Evolutionary conservation across 768 basidiomycete species (phyloP), one percentile per base, ranked within the genome.

Genomic region (Hericium coralloides): DNA sequence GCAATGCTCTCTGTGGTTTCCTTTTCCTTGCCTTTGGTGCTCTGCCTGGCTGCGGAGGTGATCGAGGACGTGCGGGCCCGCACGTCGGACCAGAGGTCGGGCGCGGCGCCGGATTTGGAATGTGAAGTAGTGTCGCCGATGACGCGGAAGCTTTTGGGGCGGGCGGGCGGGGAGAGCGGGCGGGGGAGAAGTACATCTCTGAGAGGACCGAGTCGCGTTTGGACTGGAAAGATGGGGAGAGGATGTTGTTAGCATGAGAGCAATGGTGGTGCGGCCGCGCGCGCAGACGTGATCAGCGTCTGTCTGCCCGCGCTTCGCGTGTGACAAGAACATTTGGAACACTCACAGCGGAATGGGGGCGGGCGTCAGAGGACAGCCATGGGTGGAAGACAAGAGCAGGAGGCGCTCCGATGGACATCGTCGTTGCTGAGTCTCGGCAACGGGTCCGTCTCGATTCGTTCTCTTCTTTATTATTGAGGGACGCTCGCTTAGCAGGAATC

Each of bases 11-110:
- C 61, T 15, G 60, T 55, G 12, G 37, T 41, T 20, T 58, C 59
- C 25, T 41, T 60, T 37, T 60, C 61, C 26, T 62, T 62, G 25
- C 61, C 61, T 48, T 62, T 62, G 17, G 39, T 38, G 22, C 38
- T 55, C 18, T 53, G 18, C 48, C 15, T 43, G 36, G 36, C 14
- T 25, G 41, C 54, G 15, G 61, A 43, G 23, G 52, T 20, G 56
- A 60, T 58, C 23, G 61, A 62, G 52, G 53, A 58, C 8, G 41
- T 54, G 48, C 59, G 61, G 26, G 59, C 26, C 39, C 41, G 51
- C 1, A 41, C n/a, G 43, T 45, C 49, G 17, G 20, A 22, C 49
- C 49, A 22, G 18, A 25, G 18, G 49, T 50, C 49, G 26, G 49
- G 25, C 25, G 49, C 49, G 8, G 6, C 17, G 49, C 49, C 12